Evolutionary conservation across 106 monocot species (phyloP).

Genomic region (Dendrobium catenatum): DNA sequence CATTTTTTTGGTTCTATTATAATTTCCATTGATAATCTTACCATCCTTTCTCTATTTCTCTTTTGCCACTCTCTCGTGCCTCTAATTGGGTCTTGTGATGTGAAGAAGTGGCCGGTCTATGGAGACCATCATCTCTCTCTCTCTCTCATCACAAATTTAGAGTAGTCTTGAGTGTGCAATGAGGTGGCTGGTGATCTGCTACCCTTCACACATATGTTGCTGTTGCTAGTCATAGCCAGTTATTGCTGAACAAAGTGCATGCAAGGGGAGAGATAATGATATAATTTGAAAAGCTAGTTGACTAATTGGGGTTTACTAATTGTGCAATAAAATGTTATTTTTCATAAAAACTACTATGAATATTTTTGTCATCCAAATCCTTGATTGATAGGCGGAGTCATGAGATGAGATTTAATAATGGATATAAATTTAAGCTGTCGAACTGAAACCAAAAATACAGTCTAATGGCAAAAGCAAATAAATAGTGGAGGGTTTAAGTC

Average conservation of each 20-base stretch:
- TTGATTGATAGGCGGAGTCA: background rate
- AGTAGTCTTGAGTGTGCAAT: background rate
- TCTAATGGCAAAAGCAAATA: background rate
- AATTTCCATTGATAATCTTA: background rate
- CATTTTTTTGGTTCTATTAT: background rate
- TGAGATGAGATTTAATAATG: background rate
- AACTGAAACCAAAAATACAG: background rate
- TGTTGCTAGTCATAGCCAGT: background rate
- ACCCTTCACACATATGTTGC: background rate
- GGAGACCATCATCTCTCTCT: background rate
- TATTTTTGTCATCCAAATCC: background rate
- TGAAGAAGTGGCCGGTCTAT: background rate
- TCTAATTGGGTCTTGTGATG: background rate
- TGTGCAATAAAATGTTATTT: background rate
- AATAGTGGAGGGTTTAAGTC: background rate
- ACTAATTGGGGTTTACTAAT: background rate
- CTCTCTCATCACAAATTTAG: background rate
- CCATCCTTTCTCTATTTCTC: background rate
- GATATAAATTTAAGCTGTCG: background rate
- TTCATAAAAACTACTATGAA: background rate
- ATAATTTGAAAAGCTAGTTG: background rate
- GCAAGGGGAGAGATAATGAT: background rate
- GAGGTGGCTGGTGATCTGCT: background rate
- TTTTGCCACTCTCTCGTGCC: too few relatives aligned
- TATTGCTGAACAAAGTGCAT: background rate